phyloP scores from a whole-genome alignment of 305 asterid species.

The Fraxinus greggii region DNA sequence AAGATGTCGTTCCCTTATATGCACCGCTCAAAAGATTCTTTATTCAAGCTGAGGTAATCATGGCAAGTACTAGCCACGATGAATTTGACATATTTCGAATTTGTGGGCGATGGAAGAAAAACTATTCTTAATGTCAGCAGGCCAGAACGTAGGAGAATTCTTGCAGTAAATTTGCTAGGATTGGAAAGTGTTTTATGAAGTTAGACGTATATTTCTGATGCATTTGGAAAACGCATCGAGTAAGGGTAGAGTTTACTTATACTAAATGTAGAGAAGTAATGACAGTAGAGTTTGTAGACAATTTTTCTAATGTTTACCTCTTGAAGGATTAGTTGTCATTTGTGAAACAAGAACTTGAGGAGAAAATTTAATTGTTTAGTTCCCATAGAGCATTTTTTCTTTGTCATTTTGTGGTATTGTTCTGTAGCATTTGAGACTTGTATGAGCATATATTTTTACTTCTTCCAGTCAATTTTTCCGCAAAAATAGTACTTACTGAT shows the following conservation, averaged over 20 bases:
- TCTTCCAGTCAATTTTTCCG: not conserved
- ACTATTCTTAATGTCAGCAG: conserved; percentile 18
- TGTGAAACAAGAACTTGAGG: conserved; percentile 21
- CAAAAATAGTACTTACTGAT: not conserved
- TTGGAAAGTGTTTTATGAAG: conserved; percentile 26
- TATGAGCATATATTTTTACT: not conserved
- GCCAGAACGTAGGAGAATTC: conserved; percentile 12
- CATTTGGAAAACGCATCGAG: conserved; percentile 32
- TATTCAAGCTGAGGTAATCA: conserved; percentile 2
- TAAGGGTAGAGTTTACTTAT: conserved; percentile 22
- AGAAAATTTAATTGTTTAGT: conserved; percentile 23
- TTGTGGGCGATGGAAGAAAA: conserved; percentile 22
- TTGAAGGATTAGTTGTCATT: conserved; percentile 23
- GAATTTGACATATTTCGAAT: conserved; percentile 21
- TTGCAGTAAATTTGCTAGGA: conserved; percentile 31
- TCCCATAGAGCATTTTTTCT: conserved; percentile 15
- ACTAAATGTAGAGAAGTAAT: conserved; percentile 24
- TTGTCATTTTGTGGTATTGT: not conserved
- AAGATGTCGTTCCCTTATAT: not conserved
- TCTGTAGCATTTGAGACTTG: not conserved
- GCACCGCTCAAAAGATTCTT: conserved; percentile 20
- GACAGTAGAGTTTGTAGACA: conserved; percentile 14
- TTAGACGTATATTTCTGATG: conserved; percentile 24
- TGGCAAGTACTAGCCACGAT: conserved; percentile 25
- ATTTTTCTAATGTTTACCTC: conserved; percentile 17